phyloP scores from a whole-genome alignment of 2,329 filamentous ascomycete genomes.

The Aspergillus pseudoviridinutans region DNA sequence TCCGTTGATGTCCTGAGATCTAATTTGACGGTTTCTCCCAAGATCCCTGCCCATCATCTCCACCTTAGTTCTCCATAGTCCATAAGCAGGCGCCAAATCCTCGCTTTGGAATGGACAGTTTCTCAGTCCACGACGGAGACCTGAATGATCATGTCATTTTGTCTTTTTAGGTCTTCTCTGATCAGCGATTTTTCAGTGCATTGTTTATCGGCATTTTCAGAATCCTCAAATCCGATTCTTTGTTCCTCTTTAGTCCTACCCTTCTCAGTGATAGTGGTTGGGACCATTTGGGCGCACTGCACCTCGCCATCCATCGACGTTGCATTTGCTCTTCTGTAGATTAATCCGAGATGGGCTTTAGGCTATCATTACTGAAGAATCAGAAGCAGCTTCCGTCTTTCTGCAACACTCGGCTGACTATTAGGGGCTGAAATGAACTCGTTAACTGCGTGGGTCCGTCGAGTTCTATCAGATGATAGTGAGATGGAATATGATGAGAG shows the following conservation, averaged over 20 bases:
- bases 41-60: slow-evolving; percentile 9
- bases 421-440: not conserved
- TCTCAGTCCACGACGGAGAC: not conserved
- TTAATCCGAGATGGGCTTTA: not conserved
- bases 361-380: not conserved
- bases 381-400: not conserved
- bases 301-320: not conserved
- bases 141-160: not conserved
- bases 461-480: not conserved
- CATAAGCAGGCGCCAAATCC: not conserved
- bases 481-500: not conserved
- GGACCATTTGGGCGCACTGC: not conserved
- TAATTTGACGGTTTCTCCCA: slow-evolving; percentile 4
- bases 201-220: not conserved
- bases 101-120: not conserved
- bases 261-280: not conserved
- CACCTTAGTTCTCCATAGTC: not conserved
- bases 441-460: not conserved
- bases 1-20: slow-evolving; percentile 2
- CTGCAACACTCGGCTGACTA: not conserved
- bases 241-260: not conserved
- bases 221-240: not conserved
- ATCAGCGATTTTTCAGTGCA: not conserved
- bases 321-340: no score
- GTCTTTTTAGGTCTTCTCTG: not conserved